phyloP scores from a whole-genome alignment of 179 eudicot genomes.

The Gypsophila paniculata region DNA sequence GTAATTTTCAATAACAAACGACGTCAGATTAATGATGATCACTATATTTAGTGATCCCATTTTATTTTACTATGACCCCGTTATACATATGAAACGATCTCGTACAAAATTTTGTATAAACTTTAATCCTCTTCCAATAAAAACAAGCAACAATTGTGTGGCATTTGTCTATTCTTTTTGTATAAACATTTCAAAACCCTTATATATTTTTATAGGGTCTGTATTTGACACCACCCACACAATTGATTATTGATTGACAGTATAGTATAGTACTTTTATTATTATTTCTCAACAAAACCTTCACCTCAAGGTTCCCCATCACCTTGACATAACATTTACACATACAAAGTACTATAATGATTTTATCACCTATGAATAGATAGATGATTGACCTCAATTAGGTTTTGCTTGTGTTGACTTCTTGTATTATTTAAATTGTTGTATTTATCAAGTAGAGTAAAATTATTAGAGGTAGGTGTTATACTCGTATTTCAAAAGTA shows the following conservation, averaged over 20 bases:
- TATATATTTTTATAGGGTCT: background rate
- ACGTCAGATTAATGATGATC: too few species aligned
- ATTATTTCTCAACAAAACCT: background rate
- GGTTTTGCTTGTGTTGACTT: too few species aligned
- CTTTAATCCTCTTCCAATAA: conserved; percentile 11
- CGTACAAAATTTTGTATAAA: conserved; percentile 10
- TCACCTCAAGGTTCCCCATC: conserved; percentile 28
- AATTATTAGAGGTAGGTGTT: too few species aligned
- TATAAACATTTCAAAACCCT: conserved; percentile 19
- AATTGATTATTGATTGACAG: conserved; percentile 1
- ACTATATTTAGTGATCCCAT: too few species aligned
- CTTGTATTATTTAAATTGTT: too few species aligned
- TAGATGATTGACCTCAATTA: too few species aligned
- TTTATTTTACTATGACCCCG: too few species aligned
- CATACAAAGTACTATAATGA: background rate
- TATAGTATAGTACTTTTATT: background rate
- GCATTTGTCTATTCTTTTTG: background rate
- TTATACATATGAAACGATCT: too few species aligned
- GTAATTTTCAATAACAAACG: too few species aligned
- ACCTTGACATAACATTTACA: conserved; percentile 14
- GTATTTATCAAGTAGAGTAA: too few species aligned
- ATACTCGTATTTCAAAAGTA: too few species aligned
- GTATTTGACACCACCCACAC: background rate
- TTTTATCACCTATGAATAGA: too few species aligned
- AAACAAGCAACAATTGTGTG: background rate